Evolutionary conservation across 768 basidiomycete species (phyloP), one percentile per base, ranked within the genome.

Genomic region (Mrakia gelida): DNA sequence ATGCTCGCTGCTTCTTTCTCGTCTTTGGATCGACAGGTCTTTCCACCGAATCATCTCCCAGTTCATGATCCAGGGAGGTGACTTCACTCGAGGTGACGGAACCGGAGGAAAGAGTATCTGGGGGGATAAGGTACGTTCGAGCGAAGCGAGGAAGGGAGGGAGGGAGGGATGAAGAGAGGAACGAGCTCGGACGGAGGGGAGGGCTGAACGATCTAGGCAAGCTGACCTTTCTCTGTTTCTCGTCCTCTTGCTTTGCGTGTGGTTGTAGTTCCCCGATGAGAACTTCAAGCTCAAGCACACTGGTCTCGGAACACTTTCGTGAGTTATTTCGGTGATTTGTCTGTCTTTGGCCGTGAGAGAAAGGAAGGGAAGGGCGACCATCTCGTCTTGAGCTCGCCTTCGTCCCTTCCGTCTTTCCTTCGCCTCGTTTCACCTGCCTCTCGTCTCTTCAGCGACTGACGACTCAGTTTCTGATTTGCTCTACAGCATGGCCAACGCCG

Each of bases 251-350:
- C 45, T 13, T 45, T 52, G 18, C n/a, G n/a, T n/a, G 4, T 52
- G 49, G 18, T 18, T 52, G 18, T 88, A 87, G 83, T 99, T 99
- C 85, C 88, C 91, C 75, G 96, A 98, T 81, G 97, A 98, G 87
- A 98, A 98, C 88, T 95, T 95, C 93, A 93, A 98, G 89, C 92
- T 98, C 85, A 91, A 90, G 84, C 96, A 99, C 88, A 92, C 92
- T 81, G 90, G 89, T 54, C 89, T 92, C 71, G 95, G 95, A 80
- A 82, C 83, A 76, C 67, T 70, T 43, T 70, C 67, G 67, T 59
- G 59, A 59, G 59, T 52, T 26, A 28, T 16, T 49, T 49, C 45
- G n/a, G n/a, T 38, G 8, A 38, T 38, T 3, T 52, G 2, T 5
- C 49, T 52, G 49, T 13, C 11, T 45, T 13, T 13, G 9, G 45